Evolutionary conservation across 768 basidiomycete species (phyloP).

Genomic region (Mycena amicta): DNA sequence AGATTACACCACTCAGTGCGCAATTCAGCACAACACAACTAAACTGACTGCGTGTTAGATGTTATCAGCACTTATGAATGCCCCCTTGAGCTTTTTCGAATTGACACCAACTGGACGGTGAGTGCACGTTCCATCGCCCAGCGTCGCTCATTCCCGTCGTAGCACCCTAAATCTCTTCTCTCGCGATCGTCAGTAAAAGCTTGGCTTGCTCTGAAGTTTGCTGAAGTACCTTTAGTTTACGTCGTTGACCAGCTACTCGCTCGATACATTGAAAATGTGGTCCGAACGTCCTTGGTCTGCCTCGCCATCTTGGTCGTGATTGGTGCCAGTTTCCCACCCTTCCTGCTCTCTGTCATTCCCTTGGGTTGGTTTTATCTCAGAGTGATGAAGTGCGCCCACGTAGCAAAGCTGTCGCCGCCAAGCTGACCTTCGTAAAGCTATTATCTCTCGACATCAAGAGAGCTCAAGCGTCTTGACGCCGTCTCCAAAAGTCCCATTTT

Average conservation of each 20-base stretch:
- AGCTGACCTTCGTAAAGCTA: constrained; percentile 53
- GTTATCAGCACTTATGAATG: constrained; percentile 77
- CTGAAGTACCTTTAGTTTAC: constrained; percentile 47
- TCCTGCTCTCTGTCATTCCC: constrained; percentile 75
- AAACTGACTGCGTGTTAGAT: constrained; percentile 47
- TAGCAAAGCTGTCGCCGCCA: too few species aligned
- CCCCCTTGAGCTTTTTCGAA: constrained; percentile 90
- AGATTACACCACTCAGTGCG: constrained; percentile 78
- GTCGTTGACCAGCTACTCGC: constrained; percentile 84
- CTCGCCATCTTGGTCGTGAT: constrained; percentile 73
- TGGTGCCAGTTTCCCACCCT: constrained; percentile 78
- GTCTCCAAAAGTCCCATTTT: constrained; percentile 92
- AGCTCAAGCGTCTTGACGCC: constrained; percentile 86
- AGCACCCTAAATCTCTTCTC: constrained; percentile 92
- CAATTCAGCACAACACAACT: constrained; percentile 30
- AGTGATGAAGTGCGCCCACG: constrained; percentile 71
- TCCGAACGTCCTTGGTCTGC: constrained; percentile 63
- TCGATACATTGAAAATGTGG: constrained; percentile 71
- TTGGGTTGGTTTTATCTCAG: constrained; percentile 77
- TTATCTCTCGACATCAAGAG: constrained; percentile 84
- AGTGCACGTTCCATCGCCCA: constrained; percentile 11
- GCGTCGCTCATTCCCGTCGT: not conserved
- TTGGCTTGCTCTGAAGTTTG: too few species aligned
- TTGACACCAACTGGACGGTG: constrained; percentile 83
- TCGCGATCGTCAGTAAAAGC: constrained; percentile 65